Conservation (phyloP, 129 eudicot species). For the Helianthus annuus region HanXRQr2.0-SUNRISE NC_035449.2:74019009-74019508, state of each 20-base stretch:
- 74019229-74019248: constrained; percentile 25
- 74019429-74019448: constrained; percentile 38
- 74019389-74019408: constrained; percentile 48
- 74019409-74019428: constrained; percentile 33
- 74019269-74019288: constrained; percentile 15
- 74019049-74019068: background rate
- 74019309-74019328: constrained; percentile 44
- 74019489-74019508: constrained; percentile 4
- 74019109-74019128: background rate
- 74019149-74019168: background rate
- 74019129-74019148: constrained; percentile 25
- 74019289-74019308: constrained; percentile 40
- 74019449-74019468: constrained; percentile 45
- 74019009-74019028: background rate
- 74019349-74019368: constrained; percentile 33
- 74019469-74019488: constrained; percentile 48
- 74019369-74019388: constrained; percentile 47
- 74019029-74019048: background rate
- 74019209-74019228: constrained; percentile 11
- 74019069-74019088: background rate
- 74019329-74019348: constrained; percentile 32
- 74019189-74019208: constrained; percentile 16
- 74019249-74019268: background rate
- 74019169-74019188: constrained; percentile 6
- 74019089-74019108: background rate